Evolutionary conservation across 169 alveolate genomes (phyloP).

Genomic region (Plasmodium cynomolgi): DNA sequence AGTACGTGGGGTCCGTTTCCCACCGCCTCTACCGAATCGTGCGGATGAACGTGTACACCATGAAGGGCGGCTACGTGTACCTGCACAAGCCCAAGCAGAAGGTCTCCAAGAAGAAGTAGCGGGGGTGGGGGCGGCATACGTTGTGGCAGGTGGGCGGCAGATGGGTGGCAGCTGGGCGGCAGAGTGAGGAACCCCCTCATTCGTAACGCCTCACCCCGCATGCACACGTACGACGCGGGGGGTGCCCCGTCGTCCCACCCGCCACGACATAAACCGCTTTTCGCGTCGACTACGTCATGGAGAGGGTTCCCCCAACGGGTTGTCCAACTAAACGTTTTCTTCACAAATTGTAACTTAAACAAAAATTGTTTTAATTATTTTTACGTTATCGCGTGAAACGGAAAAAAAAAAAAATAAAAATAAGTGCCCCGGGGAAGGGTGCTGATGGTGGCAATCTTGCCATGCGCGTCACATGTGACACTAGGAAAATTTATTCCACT

Average conservation of each 20-base stretch:
- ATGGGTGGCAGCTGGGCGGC: too few species aligned
- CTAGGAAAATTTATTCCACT: background rate
- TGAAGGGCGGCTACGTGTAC: constrained; percentile 90
- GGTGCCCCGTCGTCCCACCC: too few species aligned
- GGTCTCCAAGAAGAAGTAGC: constrained; percentile 83
- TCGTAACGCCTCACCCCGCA: background rate
- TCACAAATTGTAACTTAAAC: background rate
- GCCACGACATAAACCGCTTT: background rate
- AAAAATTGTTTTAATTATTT: constrained; percentile 1
- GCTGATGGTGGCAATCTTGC: background rate
- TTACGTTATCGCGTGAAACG: background rate
- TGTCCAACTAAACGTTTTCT: background rate
- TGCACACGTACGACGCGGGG: too few species aligned
- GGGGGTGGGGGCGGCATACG: background rate
- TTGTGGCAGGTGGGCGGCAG: too few species aligned
- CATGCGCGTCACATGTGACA: background rate
- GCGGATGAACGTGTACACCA: constrained; percentile 89
- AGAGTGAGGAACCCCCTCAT: background rate
- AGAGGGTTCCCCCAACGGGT: background rate
- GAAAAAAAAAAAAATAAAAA: too few species aligned
- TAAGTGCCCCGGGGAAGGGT: background rate
- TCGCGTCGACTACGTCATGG: background rate
- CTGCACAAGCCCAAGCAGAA: constrained; percentile 85
- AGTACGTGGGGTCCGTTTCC: constrained; percentile 89
- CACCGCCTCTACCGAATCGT: constrained; percentile 84